Percentiles rank a stretch among this genome's conserved stretches.
These are phyloP conservation scores for Sphagnum tenellum DNA, from an alignment of 225 moss, liverwort and hornwort genomes.

Conservation along the genomic window DNA sequence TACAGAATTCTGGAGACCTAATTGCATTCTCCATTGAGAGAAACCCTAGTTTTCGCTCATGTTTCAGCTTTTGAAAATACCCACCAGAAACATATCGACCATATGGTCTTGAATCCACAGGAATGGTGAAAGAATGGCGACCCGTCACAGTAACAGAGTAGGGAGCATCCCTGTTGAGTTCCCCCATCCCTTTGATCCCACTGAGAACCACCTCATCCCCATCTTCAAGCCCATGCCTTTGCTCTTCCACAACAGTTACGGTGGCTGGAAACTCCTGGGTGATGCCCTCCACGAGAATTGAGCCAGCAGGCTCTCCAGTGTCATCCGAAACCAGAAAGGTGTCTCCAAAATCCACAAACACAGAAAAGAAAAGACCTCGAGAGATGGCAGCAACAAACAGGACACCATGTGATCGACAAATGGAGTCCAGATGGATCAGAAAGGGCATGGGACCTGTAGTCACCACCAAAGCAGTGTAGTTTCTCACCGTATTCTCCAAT, in stretches of 20 bases:
- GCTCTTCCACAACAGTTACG: conserved; percentile 91
- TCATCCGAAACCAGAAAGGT: conserved; percentile 72
- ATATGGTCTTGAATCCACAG: conserved; percentile 67
- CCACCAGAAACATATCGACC: conserved; percentile 80
- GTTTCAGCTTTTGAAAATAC: conserved; percentile 82
- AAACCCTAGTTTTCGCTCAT: conserved; percentile 47
- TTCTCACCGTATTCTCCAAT: conserved; percentile 51
- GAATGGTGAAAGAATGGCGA: conserved; percentile 78
- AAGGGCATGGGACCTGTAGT: conserved; percentile 50
- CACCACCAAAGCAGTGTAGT: conserved; percentile 69
- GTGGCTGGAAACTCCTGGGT: conserved; percentile 98
- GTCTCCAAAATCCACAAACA: conserved; percentile 85
- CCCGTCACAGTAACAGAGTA: conserved; percentile 73
- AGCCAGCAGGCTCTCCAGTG: conserved; percentile 65
- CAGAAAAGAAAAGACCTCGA: conserved; percentile 69
- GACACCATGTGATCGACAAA: conserved; percentile 74
- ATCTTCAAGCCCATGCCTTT: conserved; percentile 81
- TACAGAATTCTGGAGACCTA: conserved; percentile 56
- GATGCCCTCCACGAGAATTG: conserved; percentile 82
- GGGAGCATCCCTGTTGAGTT: conserved; percentile 58
- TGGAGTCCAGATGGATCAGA: conserved; percentile 53
- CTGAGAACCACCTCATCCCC: conserved; percentile 84
- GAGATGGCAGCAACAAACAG: conserved; percentile 60
- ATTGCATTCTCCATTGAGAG: conserved; percentile 62
- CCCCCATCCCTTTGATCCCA: conserved; percentile 85